A percentile compares a stretch with the other conserved stretches of the same genome.
phyloP scores from a whole-genome alignment of 2,329 filamentous ascomycete genomes.

The Orbilia brochopaga region DNA sequence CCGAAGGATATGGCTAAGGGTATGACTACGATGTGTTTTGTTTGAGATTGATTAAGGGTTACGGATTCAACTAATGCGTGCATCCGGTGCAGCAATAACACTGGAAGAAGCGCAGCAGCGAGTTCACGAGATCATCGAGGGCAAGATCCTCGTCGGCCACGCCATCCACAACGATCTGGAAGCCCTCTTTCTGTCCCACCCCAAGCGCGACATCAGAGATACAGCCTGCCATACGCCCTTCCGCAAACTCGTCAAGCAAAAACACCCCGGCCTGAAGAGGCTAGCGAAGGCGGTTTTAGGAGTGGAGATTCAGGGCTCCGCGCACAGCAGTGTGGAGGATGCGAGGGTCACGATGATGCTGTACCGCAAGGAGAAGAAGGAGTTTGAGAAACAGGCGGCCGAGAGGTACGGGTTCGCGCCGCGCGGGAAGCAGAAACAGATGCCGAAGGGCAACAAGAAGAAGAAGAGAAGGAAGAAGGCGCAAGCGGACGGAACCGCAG shows the following conservation, averaged over 20 bases:
- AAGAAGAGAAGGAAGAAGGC: slow-evolving; percentile 46
- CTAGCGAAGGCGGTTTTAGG: slow-evolving; percentile 66
- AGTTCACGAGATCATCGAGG: slow-evolving; percentile 72
- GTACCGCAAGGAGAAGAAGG: slow-evolving; percentile 80
- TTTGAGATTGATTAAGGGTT: background rate
- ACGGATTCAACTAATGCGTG: slow-evolving; percentile 1
- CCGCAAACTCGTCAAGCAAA: slow-evolving; percentile 69
- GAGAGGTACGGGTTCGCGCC: slow-evolving; percentile 56
- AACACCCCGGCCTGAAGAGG: slow-evolving; percentile 70
- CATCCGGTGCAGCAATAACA: slow-evolving; percentile 63
- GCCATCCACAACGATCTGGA: slow-evolving; percentile 78
- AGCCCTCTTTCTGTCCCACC: slow-evolving; percentile 78
- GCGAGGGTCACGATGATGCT: slow-evolving; percentile 88
- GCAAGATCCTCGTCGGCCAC: slow-evolving; percentile 79
- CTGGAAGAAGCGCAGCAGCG: slow-evolving; percentile 79
- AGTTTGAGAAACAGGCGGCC: slow-evolving; percentile 69
- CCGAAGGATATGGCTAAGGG: slow-evolving; percentile 69
- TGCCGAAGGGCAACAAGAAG: slow-evolving; percentile 46
- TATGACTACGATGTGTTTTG: slow-evolving; percentile 54
- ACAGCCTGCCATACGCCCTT: slow-evolving; percentile 80
- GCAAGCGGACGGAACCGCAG: slow-evolving; percentile 18
- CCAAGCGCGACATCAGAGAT: slow-evolving; percentile 78
- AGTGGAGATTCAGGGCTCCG: slow-evolving; percentile 68
- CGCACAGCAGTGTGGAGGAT: slow-evolving; percentile 75
- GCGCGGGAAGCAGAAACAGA: slow-evolving; percentile 45